These are phyloP conservation scores for Lipomyces starkeyi DNA, from an alignment of 805 yeast genomes.

Conservation along the genomic window DNA sequence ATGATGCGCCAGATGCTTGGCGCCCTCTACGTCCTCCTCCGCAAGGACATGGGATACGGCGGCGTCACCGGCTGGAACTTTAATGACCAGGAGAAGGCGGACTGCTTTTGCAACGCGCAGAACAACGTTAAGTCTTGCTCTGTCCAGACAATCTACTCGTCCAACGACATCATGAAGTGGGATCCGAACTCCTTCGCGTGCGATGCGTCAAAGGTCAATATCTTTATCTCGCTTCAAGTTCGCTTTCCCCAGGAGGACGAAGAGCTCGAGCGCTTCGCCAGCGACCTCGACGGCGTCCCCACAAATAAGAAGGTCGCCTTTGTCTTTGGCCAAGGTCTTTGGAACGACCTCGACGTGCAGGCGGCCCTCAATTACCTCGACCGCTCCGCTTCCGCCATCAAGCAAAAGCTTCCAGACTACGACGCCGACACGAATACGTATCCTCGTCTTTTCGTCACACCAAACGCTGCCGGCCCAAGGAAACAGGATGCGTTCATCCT, in stretches of 20 bases:
- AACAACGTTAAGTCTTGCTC: slow-evolving; percentile 37
- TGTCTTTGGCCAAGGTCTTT: slow-evolving; percentile 36
- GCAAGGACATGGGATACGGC: slow-evolving; percentile 36
- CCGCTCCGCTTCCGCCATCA: slow-evolving; percentile 29
- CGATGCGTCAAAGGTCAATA: slow-evolving; percentile 32
- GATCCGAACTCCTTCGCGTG: slow-evolving; percentile 37
- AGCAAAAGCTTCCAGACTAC: slow-evolving; percentile 20
- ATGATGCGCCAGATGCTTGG: slow-evolving; percentile 40
- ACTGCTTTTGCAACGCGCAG: slow-evolving; percentile 39
- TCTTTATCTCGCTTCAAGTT: slow-evolving; percentile 34
- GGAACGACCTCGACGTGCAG: slow-evolving; percentile 38
- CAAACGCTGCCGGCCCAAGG: slow-evolving; percentile 35
- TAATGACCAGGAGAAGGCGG: slow-evolving; percentile 36
- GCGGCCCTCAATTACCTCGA: slow-evolving; percentile 36
- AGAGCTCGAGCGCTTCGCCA: slow-evolving; percentile 28
- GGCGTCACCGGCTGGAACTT: slow-evolving; percentile 38
- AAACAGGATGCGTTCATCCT: slow-evolving; percentile 35
- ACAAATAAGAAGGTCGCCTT: slow-evolving; percentile 32
- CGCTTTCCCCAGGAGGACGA: slow-evolving; percentile 35
- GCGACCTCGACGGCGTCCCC: slow-evolving; percentile 26
- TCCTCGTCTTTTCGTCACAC: slow-evolving; percentile 35
- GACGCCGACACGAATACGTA: slow-evolving; percentile 16
- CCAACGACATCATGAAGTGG: slow-evolving; percentile 32
- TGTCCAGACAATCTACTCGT: slow-evolving; percentile 32
- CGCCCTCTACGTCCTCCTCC: slow-evolving; percentile 33